These are phyloP conservation scores for Tylopilus rubrobrunneus DNA, from an alignment of 768 basidiomycete genomes.

Conservation along the genomic window DNA sequence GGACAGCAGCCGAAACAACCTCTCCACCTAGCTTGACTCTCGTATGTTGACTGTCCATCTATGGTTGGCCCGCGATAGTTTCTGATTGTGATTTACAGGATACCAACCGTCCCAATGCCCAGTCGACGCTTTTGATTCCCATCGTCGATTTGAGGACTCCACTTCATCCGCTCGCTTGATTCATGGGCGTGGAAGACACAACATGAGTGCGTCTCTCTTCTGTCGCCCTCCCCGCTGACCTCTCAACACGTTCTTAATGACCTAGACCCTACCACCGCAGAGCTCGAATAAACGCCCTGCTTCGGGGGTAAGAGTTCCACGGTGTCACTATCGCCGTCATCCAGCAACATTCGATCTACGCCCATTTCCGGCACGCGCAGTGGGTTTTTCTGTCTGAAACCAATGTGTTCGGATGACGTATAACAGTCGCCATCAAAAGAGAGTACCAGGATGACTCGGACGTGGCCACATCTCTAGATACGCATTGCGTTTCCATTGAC, in stretches of 20 bases:
- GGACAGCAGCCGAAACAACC: background rate
- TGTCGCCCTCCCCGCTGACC: background rate
- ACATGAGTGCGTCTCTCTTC: background rate
- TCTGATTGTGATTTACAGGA: background rate
- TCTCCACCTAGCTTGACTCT: background rate
- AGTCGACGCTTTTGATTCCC: conserved; percentile 9
- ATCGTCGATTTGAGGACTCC: background rate
- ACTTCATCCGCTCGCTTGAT: background rate
- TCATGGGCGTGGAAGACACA: background rate
- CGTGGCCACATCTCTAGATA: background rate
- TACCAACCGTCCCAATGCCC: conserved; percentile 15
- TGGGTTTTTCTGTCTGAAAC: background rate
- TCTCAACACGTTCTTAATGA: background rate
- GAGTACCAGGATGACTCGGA: conserved; percentile 11
- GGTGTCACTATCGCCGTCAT: background rate
- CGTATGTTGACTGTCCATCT: background rate
- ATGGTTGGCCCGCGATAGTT: background rate
- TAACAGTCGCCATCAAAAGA: conserved; percentile 2
- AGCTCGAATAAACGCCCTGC: conserved; percentile 6
- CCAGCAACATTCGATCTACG: background rate
- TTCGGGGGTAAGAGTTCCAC: background rate
- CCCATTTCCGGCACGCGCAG: background rate
- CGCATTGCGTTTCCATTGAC: background rate
- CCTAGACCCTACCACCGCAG: background rate
- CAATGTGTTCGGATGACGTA: background rate